Percentiles rank a stretch among this genome's conserved stretches.
Evolutionary conservation across 495 filamentous ascomycete genomes (phyloP).

Genomic region (Neurospora sp.): DNA sequence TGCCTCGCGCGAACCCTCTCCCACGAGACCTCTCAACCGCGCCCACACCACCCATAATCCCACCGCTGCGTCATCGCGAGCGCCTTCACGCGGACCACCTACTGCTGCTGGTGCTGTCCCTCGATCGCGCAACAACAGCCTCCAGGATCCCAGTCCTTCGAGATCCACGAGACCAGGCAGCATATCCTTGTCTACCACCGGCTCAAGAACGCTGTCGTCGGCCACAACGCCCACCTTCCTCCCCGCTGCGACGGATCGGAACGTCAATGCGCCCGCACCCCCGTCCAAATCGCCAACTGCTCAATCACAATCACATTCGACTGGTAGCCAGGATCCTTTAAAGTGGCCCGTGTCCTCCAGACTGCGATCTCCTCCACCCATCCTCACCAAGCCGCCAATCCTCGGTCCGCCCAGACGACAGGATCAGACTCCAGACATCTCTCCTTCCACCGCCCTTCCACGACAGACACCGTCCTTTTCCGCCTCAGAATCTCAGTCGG

Average conservation of each 20-base stretch:
- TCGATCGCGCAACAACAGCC: conserved; percentile 56
- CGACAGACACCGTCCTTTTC: neutral
- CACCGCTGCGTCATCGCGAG: neutral
- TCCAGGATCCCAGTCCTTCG: conserved; percentile 58
- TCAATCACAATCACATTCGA: conserved; percentile 33
- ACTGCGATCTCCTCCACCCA: conserved; percentile 58
- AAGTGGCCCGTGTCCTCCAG: conserved; percentile 55
- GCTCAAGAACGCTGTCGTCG: conserved; percentile 52
- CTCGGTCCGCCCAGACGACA: conserved; percentile 32
- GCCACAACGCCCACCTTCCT: conserved; percentile 49
- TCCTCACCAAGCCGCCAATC: conserved; percentile 29
- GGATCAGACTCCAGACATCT: conserved; percentile 27
- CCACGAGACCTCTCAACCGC: conserved; percentile 23
- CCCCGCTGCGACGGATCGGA: conserved; percentile 45
- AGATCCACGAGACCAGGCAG: conserved; percentile 41
- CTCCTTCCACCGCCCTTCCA: neutral
- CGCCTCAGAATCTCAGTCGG: conserved; percentile 26
- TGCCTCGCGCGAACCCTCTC: conserved; percentile 43
- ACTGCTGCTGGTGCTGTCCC: neutral
- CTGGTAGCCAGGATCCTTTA: conserved; percentile 36
- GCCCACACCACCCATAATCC: neutral
- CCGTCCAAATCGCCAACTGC: conserved; percentile 48
- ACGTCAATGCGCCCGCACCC: conserved; percentile 43
- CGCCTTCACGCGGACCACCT: neutral
- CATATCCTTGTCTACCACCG: conserved; percentile 50